These are phyloP conservation scores for Solanum arcanum DNA, from an alignment of 257 asterid species.

Conservation along the genomic window DNA sequence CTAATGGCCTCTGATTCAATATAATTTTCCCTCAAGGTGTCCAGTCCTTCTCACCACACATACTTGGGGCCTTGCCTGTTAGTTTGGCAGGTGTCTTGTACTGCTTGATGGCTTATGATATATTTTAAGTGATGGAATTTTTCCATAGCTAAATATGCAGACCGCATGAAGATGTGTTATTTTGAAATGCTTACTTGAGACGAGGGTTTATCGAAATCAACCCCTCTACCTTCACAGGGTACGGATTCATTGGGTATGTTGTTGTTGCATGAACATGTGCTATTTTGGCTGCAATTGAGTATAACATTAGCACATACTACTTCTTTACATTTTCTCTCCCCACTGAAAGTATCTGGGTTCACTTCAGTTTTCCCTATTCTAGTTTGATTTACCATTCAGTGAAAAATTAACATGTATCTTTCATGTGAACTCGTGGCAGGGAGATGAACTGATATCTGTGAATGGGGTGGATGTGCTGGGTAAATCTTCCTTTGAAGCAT, in stretches of 20 bases:
- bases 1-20: neutral
- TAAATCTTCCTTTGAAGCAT: slow-evolving; percentile 89
- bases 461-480: slow-evolving; percentile 82
- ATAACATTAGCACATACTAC: neutral
- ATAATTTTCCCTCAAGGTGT: neutral
- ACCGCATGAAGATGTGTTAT: neutral
- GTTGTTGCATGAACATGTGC: neutral
- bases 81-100: neutral
- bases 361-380: neutral
- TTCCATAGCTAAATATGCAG: neutral
- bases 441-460: slow-evolving; percentile 76
- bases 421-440: slow-evolving; percentile 32
- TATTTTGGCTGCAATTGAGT: neutral
- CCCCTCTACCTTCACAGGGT: neutral
- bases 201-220: neutral
- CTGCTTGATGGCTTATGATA: neutral
- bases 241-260: neutral
- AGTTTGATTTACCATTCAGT: neutral
- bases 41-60: neutral
- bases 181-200: neutral
- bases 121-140: neutral
- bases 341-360: neutral
- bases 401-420: neutral
- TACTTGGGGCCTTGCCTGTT: neutral
- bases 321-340: neutral